phyloP scores from a whole-genome alignment of 108 stramenopile genomes.

The Aurantiochytrium sp. region DNA sequence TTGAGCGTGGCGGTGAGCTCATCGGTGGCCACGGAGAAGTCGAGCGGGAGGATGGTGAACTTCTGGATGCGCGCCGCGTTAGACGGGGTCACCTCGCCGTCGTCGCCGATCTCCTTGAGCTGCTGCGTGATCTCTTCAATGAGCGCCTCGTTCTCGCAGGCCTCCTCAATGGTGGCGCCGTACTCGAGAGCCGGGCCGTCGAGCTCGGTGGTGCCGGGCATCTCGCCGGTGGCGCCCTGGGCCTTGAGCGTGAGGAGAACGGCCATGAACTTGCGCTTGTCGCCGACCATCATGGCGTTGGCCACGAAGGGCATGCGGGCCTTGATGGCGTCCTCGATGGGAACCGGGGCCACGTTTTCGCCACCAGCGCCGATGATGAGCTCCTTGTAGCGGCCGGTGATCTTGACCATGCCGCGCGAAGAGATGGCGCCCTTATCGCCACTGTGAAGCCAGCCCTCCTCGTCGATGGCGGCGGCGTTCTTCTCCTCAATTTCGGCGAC shows the following conservation, averaged over 20 bases:
- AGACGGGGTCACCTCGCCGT: slow-evolving; percentile 48
- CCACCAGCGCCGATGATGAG: slow-evolving; percentile 57
- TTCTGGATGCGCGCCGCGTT: slow-evolving; percentile 68
- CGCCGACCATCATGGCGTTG: slow-evolving; percentile 59
- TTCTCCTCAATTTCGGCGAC: slow-evolving; percentile 55
- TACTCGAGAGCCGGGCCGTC: neutral
- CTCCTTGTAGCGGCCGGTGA: slow-evolving; percentile 49
- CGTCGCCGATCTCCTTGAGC: slow-evolving; percentile 33
- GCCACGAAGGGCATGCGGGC: slow-evolving; percentile 44
- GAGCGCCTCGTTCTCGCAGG: slow-evolving; percentile 18
- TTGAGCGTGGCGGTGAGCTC: slow-evolving; percentile 77
- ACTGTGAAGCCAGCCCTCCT: slow-evolving; percentile 63
- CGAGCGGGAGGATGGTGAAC: slow-evolving; percentile 52
- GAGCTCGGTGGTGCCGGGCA: neutral
- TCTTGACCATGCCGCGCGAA: slow-evolving; percentile 19
- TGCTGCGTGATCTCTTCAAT: slow-evolving; percentile 33
- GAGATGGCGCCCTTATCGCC: slow-evolving; percentile 54
- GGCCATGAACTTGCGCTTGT: slow-evolving; percentile 55
- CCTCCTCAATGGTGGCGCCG: slow-evolving; percentile 9
- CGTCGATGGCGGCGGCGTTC: slow-evolving; percentile 60
- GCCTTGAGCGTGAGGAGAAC: slow-evolving; percentile 49
- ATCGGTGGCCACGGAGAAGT: slow-evolving; percentile 63
- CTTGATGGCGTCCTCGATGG: slow-evolving; percentile 61
- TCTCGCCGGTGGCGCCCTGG: slow-evolving; percentile 33
- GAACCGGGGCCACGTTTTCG: slow-evolving; percentile 56